These are phyloP conservation scores for Sclerotinia nivalis DNA, from an alignment of 2,329 filamentous ascomycete species.

Conservation along the genomic window DNA sequence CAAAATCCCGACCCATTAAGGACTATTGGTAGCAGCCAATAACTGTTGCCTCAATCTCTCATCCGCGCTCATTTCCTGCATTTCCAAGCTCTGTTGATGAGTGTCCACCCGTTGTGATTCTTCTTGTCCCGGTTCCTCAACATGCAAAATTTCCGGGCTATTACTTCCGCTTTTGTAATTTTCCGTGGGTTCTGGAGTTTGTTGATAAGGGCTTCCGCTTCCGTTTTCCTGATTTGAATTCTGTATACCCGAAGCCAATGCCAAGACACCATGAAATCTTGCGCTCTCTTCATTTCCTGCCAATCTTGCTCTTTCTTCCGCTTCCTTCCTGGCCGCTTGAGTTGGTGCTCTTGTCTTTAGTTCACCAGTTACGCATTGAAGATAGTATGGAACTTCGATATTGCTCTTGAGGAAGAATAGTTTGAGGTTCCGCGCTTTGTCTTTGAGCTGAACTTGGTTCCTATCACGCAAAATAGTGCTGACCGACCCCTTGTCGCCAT, in stretches of 20 bases:
- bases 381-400: constrained; percentile 84
- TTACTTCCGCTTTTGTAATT: constrained; percentile 18
- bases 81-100: constrained; percentile 2
- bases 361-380: constrained; percentile 86
- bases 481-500: constrained; percentile 75
- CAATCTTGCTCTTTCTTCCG: constrained; percentile 61
- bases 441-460: constrained; percentile 89
- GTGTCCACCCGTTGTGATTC: not conserved
- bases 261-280: constrained; percentile 60
- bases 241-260: constrained; percentile 52
- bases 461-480: constrained; percentile 83
- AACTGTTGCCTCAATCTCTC: constrained; percentile 21
- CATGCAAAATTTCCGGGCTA: constrained; percentile 27
- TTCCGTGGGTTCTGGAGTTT: constrained; percentile 13
- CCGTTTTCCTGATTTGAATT: constrained; percentile 10
- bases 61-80: constrained; percentile 23
- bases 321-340: constrained; percentile 68
- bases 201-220: constrained; percentile 16
- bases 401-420: constrained; percentile 90
- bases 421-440: constrained; percentile 88
- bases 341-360: constrained; percentile 81
- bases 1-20: not conserved
- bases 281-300: constrained; percentile 62
- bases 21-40: constrained; percentile 16
- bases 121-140: constrained; percentile 26